phyloP scores from a whole-genome alignment of 139 green algal species.

The Edaphochlamys debaryana region DNA sequence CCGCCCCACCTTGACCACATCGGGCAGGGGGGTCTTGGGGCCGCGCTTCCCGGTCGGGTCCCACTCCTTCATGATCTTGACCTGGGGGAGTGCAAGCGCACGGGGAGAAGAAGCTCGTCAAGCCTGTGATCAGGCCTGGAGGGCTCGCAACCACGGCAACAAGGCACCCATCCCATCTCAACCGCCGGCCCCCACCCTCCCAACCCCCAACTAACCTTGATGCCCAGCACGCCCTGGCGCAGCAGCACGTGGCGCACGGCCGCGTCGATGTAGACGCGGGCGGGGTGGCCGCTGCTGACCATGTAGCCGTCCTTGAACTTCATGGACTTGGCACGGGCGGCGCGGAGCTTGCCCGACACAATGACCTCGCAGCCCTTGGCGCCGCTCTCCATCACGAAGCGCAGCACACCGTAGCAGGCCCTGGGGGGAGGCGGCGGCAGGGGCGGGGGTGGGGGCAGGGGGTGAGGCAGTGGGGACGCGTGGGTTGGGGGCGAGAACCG shows the following conservation, averaged over 20 bases:
- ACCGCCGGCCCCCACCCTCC: too few relatives aligned
- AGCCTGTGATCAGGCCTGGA: too few relatives aligned
- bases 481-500: too few relatives aligned
- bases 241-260: conserved; percentile 98
- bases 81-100: conserved; percentile 50
- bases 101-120: too few relatives aligned
- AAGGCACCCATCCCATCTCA: too few relatives aligned
- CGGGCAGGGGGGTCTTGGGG: conserved; percentile 92
- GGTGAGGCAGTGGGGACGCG: too few relatives aligned
- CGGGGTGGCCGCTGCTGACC: conserved; percentile 88
- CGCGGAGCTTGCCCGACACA: conserved; percentile 97
- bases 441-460: background rate
- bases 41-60: conserved; percentile 96
- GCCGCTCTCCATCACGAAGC: conserved; percentile 99
- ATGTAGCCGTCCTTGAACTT: conserved; percentile 99
- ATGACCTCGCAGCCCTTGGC: conserved; percentile 99
- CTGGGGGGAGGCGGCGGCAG: conserved; percentile 52
- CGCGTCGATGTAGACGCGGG: conserved; percentile 93
- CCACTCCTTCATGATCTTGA: conserved; percentile 99
- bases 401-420: conserved; percentile 99
- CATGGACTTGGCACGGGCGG: conserved; percentile 98
- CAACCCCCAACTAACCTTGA: conserved; percentile 78
- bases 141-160: too few relatives aligned
- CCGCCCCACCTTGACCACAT: conserved; percentile 93
- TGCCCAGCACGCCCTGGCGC: conserved; percentile 96